Conservation (phyloP, 78 protist species). For the Planoprotostelium fungivorum region DNA sequence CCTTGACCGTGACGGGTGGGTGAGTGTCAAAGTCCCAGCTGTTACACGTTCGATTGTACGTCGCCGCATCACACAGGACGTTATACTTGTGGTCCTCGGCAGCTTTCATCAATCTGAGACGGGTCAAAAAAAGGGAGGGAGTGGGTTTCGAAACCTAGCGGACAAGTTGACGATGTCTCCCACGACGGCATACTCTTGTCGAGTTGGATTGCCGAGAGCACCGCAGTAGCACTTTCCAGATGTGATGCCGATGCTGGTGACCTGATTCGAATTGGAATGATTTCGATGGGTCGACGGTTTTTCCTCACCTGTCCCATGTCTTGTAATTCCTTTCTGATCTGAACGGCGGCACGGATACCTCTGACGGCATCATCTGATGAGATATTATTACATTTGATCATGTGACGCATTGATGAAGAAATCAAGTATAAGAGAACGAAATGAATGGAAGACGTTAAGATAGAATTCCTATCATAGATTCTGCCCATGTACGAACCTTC, state of each 20-base stretch:
- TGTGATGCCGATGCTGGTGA: background rate
- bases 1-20: conserved; percentile 6
- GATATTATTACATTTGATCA: no score
- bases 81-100: background rate
- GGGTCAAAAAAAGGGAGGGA: background rate
- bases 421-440: no score
- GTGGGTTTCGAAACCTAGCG: conserved; percentile 40
- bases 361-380: background rate
- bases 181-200: conserved; percentile 9
- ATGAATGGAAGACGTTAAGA: no score
- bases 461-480: no score
- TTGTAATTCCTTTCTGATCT: background rate
- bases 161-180: conserved; percentile 63
- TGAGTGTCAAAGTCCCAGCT: background rate
- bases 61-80: background rate
- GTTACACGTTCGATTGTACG: background rate
- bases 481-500: background rate
- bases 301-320: background rate
- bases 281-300: no score
- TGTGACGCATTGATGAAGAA: no score
- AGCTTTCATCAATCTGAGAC: background rate
- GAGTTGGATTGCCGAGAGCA: background rate
- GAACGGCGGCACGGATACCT: background rate
- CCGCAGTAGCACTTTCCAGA: background rate
- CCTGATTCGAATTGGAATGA: no score